Conservation (phyloP, 805 yeast genomes). For the Myxozyma geophila region DNA sequence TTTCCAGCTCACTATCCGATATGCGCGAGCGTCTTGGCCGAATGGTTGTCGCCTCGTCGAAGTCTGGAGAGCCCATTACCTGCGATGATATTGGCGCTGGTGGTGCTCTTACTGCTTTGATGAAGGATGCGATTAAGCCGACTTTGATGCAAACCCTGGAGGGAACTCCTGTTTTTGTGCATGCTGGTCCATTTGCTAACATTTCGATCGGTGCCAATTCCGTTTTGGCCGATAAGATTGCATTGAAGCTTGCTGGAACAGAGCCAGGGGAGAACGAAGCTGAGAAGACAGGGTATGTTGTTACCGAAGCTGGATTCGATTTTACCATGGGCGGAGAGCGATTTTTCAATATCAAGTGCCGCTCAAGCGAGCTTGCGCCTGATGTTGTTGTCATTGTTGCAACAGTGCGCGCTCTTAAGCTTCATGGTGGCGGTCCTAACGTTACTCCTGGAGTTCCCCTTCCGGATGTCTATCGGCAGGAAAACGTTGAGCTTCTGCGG, state of each 20-base stretch:
- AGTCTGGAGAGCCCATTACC: slow-evolving; percentile 78
- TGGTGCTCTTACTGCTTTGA: slow-evolving; percentile 92
- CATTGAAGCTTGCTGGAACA: slow-evolving; percentile 85
- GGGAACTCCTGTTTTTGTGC: slow-evolving; percentile 96
- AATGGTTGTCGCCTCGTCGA: slow-evolving; percentile 84
- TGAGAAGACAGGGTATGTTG: slow-evolving; percentile 71
- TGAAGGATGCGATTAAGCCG: slow-evolving; percentile 93
- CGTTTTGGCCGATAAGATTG: slow-evolving; percentile 91
- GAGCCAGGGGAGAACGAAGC: slow-evolving; percentile 49
- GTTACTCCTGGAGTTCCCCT: slow-evolving; percentile 90
- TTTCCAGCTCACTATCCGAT: slow-evolving; percentile 76
- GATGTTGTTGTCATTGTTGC: slow-evolving; percentile 93
- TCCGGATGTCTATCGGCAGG: slow-evolving; percentile 78
- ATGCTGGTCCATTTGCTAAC: slow-evolving; percentile 98
- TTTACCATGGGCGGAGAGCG: slow-evolving; percentile 99
- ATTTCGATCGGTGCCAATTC: slow-evolving; percentile 97
- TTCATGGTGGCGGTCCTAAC: slow-evolving; percentile 98
- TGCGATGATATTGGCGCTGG: slow-evolving; percentile 92
- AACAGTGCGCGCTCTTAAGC: slow-evolving; percentile 91
- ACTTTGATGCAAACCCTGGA: slow-evolving; percentile 95
- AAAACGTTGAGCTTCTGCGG: slow-evolving; percentile 75
- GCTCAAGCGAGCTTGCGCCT: slow-evolving; percentile 85
- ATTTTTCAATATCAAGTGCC: slow-evolving; percentile 92
- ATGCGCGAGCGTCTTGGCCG: slow-evolving; percentile 86
- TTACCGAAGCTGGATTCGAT: slow-evolving; percentile 98